phyloP scores from a whole-genome alignment of 2,329 filamentous ascomycete genomes.

The Aspergillus melleus region DNA sequence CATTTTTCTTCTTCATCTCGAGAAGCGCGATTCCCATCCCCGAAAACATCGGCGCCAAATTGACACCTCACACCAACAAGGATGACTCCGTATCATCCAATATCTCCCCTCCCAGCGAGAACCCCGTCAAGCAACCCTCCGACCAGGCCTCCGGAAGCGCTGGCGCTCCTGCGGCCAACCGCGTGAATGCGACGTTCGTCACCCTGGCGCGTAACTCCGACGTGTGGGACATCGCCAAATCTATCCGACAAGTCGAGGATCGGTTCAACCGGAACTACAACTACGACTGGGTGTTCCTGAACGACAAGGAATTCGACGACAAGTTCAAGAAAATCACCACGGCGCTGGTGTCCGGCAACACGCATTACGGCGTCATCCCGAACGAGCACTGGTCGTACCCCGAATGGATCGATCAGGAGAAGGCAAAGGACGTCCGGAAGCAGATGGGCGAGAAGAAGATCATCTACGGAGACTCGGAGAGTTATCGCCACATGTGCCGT shows the following conservation, averaged over 20 bases:
- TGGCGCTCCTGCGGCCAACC: conserved; percentile 61
- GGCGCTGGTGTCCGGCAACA: conserved; percentile 87
- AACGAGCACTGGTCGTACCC: conserved; percentile 97
- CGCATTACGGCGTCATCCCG: conserved; percentile 85
- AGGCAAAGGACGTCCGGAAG: conserved; percentile 83
- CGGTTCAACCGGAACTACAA: conserved; percentile 96
- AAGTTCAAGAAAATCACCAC: conserved; percentile 90
- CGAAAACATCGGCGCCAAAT: conserved; percentile 23
- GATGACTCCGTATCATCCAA: background rate
- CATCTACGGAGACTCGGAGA: conserved; percentile 96
- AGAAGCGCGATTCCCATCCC: conserved; percentile 53
- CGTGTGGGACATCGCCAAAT: conserved; percentile 94
- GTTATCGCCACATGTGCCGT: conserved; percentile 98
- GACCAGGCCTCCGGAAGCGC: conserved; percentile 25
- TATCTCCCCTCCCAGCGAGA: conserved; percentile 23
- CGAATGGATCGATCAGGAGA: conserved; percentile 91
- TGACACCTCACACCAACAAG: conserved; percentile 24
- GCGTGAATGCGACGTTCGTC: conserved; percentile 97
- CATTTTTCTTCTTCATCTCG: conserved; percentile 81
- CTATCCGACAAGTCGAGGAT: conserved; percentile 94
- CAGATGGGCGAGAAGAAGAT: conserved; percentile 94
- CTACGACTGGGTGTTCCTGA: conserved; percentile 99
- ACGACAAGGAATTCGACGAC: conserved; percentile 91
- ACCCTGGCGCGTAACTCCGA: conserved; percentile 91
- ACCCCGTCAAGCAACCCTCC: conserved; percentile 21